Conservation (phyloP, 2,329 filamentous ascomycete genomes). For the Arthrobotrys sphaeroides region DNA sequence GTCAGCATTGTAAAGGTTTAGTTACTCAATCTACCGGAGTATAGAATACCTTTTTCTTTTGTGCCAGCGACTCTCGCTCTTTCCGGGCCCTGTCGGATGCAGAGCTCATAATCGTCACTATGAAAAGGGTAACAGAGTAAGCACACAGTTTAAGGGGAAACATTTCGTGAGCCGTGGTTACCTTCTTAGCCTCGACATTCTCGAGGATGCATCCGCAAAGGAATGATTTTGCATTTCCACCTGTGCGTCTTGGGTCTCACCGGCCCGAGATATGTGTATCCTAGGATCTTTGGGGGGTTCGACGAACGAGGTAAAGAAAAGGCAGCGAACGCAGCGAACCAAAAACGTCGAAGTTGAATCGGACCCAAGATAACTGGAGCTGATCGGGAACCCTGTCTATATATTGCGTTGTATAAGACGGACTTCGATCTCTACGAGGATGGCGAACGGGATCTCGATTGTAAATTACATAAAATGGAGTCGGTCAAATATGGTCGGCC, state of each 20-base stretch:
- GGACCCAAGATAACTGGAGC: background rate
- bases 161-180: constrained; percentile 19
- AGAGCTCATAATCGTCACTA: constrained; percentile 69
- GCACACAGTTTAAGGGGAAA: constrained; percentile 13
- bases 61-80: constrained; percentile 74
- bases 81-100: constrained; percentile 73
- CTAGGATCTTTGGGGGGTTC: background rate
- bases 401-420: constrained; percentile 19
- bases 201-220: constrained; percentile 58
- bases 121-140: constrained; percentile 7
- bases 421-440: background rate
- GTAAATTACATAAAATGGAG: constrained; percentile 42
- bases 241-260: constrained; percentile 8
- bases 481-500: background rate
- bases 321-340: constrained; percentile 6
- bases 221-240: constrained; percentile 56
- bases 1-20: constrained; percentile 2
- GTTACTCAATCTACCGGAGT: constrained; percentile 32
- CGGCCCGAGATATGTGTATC: background rate
- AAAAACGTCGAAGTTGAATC: background rate
- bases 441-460: background rate
- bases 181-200: constrained; percentile 58
- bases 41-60: constrained; percentile 75
- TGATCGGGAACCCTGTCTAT: background rate
- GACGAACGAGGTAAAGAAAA: background rate